Evolutionary conservation across 2,329 filamentous ascomycete species (phyloP), one percentile per base, ranked within the genome.

Genomic region (Pseudogymnoascus sp.): DNA sequence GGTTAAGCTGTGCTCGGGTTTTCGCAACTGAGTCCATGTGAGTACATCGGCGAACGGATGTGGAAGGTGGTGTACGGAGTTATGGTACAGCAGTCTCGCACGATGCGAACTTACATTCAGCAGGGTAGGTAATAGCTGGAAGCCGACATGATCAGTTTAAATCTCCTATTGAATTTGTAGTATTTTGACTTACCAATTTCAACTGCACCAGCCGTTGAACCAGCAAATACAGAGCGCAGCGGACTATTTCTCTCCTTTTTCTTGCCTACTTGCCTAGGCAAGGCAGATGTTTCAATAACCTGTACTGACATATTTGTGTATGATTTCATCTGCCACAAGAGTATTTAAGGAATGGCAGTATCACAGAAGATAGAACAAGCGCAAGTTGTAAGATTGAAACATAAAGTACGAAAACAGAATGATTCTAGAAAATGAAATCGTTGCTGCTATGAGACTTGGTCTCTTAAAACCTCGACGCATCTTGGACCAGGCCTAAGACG

Each of bases 1-100:
- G 86, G 76, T 99, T 97, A 72, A 99, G 87, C 77, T 97, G 95
- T 63, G 90, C 90, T 70, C 93, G 83, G 62, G 95, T 97, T 80
- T 97, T 97, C 71, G 93, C 93, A 79, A 97, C 70, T 73, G 61
- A 53, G 23, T 23, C 17, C n/a, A 17, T 53, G 17, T 33, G 31
- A 64, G n/a, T 28, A n/a, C 13, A 42, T 36, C 5, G 5, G 11
- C 3, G 19, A 23, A 26, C 11, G 4, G 10, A 8, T 44, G 19
- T 23, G 13, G 19, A 19, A 47, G 42, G 17, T 13, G 17, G 17
- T 21, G 17, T 6, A 21, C 10, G 10, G 19, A 21, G 40, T 36
- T 36, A 44, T 44, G n/a, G 36, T 10, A 8, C 6, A 3, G 15
- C n/a, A 38, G 17, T 9, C 15, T 17, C 3, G 10, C 21, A 23